Evolutionary conservation across 257 asterid genomes (phyloP).

Genomic region (Parsonsia alboflavescens): DNA sequence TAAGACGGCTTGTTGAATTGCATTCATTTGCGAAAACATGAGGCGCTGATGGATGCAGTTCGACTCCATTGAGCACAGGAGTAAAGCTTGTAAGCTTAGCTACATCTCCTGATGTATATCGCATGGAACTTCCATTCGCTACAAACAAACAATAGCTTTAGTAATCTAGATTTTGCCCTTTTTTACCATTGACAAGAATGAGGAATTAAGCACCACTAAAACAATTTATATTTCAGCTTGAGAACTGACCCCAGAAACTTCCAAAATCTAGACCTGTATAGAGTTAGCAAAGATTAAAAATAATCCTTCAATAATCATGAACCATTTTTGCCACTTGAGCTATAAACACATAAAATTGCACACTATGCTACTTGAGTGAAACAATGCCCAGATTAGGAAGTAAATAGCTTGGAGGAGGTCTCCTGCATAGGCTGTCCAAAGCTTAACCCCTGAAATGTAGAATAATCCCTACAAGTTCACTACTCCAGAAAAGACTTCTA

Average conservation of each 20-base stretch:
- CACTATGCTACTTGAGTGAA: neutral
- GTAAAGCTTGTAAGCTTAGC: conserved; percentile 51
- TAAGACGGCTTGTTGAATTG: conserved; percentile 33
- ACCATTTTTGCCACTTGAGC: too few relatives aligned
- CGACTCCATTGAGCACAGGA: conserved; percentile 44
- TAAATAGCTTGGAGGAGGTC: neutral
- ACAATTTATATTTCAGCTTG: neutral
- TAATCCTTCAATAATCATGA: neutral
- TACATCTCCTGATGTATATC: conserved; percentile 62
- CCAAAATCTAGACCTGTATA: neutral
- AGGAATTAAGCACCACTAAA: neutral
- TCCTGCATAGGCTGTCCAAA: neutral
- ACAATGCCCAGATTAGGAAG: neutral
- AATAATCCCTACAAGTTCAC: neutral
- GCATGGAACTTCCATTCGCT: conserved; percentile 58
- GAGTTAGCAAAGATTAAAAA: neutral
- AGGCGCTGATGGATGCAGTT: conserved; percentile 41
- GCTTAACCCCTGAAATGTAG: neutral
- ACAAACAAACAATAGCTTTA: conserved; percentile 22
- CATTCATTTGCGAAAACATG: conserved; percentile 40
- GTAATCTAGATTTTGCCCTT: neutral
- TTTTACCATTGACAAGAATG: neutral
- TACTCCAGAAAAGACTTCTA: neutral
- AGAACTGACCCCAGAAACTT: neutral
- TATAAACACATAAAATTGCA: neutral